phyloP scores from a whole-genome alignment of 768 basidiomycete genomes.

The Mycena haematopus region DNA sequence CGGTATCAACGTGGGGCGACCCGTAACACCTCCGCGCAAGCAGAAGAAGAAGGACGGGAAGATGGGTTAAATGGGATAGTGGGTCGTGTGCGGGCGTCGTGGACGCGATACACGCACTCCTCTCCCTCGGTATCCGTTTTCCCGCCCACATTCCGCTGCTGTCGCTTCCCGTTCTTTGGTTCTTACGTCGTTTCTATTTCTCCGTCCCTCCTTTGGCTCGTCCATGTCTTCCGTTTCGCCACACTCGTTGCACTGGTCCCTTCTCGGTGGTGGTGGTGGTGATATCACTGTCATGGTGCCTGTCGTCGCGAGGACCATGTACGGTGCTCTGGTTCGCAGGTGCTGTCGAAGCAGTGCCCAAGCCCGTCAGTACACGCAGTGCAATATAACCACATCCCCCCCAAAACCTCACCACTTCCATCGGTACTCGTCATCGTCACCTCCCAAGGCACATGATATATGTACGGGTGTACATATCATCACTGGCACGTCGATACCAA shows the following conservation, averaged over 20 bases:
- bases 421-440: slow-evolving; percentile 7
- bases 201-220: slow-evolving; percentile 13
- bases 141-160: slow-evolving; percentile 5
- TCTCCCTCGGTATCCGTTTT: slow-evolving; percentile 10
- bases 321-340: neutral
- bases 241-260: slow-evolving; percentile 25
- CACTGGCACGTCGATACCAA: slow-evolving; percentile 1
- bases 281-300: neutral
- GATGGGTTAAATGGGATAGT: slow-evolving; percentile 43
- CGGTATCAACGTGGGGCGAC: slow-evolving; percentile 85
- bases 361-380: slow-evolving; percentile 12
- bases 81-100: slow-evolving; percentile 15
- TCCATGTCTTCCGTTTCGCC: slow-evolving; percentile 10
- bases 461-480: slow-evolving; percentile 10
- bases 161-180: slow-evolving; percentile 1
- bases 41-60: slow-evolving; percentile 96
- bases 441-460: slow-evolving; percentile 9
- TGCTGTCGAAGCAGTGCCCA: neutral
- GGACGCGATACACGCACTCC: slow-evolving; percentile 10
- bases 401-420: slow-evolving; percentile 12
- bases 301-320: neutral
- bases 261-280: slow-evolving; percentile 13
- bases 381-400: slow-evolving; percentile 14
- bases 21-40: slow-evolving; percentile 95
- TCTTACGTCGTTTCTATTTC: slow-evolving; percentile 1